These are phyloP conservation scores for Hymenoscyphus albidus DNA, from an alignment of 2,329 filamentous ascomycete genomes.

Conservation along the genomic window DNA sequence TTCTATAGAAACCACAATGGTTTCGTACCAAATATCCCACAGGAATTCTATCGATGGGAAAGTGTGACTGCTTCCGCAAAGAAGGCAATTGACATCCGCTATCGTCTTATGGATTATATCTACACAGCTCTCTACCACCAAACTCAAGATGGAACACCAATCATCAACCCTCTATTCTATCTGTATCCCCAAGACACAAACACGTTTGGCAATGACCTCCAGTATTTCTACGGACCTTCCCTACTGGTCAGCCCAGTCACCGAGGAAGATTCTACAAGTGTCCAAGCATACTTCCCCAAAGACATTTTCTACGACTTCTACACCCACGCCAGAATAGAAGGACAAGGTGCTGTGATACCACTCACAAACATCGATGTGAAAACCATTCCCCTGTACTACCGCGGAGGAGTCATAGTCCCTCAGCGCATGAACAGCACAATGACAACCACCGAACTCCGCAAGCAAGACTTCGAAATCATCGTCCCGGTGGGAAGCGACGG, in stretches of 20 bases:
- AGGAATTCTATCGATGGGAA: constrained; percentile 72
- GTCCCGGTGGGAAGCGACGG: constrained; percentile 62
- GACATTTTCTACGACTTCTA: constrained; percentile 50
- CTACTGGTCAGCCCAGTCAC: constrained; percentile 49
- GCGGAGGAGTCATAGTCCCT: constrained; percentile 62
- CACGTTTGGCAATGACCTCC: constrained; percentile 45
- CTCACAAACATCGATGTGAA: constrained; percentile 41
- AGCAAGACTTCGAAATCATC: constrained; percentile 66
- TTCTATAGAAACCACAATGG: constrained; percentile 75
- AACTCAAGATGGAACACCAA: constrained; percentile 57
- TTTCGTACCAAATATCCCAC: constrained; percentile 45
- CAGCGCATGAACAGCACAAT: constrained; percentile 52
- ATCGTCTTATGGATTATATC: constrained; percentile 73
- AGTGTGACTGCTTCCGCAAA: constrained; percentile 60
- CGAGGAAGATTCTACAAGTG: constrained; percentile 42
- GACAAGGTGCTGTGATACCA: constrained; percentile 39
- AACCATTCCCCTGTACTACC: constrained; percentile 64
- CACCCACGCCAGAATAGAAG: constrained; percentile 44
- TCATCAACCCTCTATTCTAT: constrained; percentile 69
- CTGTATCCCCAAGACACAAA: constrained; percentile 54
- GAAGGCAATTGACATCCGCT: constrained; percentile 68
- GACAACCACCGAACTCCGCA: constrained; percentile 61
- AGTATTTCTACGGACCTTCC: constrained; percentile 49
- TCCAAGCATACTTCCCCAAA: constrained; percentile 47
- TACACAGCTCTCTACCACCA: constrained; percentile 67